Conservation (phyloP, 768 basidiomycete genomes). For the Clathrus columnatus region DNA sequence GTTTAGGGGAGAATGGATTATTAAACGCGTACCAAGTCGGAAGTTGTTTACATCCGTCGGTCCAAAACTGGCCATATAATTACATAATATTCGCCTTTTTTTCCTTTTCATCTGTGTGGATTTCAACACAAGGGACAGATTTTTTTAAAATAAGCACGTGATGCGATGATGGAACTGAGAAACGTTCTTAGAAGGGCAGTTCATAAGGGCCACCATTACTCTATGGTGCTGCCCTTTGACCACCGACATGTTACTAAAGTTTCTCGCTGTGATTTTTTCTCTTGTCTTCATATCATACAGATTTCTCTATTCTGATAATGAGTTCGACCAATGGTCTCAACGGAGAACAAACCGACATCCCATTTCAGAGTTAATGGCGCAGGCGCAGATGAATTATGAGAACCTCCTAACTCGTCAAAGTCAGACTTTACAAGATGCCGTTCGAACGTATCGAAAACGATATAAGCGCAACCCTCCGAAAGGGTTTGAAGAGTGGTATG, state of each 20-base stretch:
- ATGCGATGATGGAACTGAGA: too few species aligned
- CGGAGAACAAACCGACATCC: constrained; percentile 54
- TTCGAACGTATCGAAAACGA: constrained; percentile 69
- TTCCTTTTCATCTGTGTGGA: too few species aligned
- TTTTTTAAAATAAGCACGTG: too few species aligned
- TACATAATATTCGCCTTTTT: too few species aligned
- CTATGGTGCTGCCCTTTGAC: too few species aligned
- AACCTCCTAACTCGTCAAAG: constrained; percentile 66
- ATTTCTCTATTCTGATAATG: neutral
- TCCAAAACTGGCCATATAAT: too few species aligned
- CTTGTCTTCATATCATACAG: neutral
- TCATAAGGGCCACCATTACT: too few species aligned
- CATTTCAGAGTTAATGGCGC: constrained; percentile 74
- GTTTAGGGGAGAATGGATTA: too few species aligned
- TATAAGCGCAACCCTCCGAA: constrained; percentile 76
- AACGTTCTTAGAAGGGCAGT: too few species aligned
- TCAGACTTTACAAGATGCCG: constrained; percentile 67
- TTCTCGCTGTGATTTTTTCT: neutral
- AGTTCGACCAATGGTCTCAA: neutral
- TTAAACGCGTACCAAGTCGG: too few species aligned
- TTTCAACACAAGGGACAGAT: too few species aligned
- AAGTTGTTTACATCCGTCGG: too few species aligned
- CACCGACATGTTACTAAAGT: neutral
- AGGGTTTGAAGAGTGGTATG: constrained; percentile 90
- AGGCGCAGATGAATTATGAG: constrained; percentile 68